phyloP scores from a whole-genome alignment of 1,284 basidiomycete species.

The Takashimella tepidaria region DNA sequence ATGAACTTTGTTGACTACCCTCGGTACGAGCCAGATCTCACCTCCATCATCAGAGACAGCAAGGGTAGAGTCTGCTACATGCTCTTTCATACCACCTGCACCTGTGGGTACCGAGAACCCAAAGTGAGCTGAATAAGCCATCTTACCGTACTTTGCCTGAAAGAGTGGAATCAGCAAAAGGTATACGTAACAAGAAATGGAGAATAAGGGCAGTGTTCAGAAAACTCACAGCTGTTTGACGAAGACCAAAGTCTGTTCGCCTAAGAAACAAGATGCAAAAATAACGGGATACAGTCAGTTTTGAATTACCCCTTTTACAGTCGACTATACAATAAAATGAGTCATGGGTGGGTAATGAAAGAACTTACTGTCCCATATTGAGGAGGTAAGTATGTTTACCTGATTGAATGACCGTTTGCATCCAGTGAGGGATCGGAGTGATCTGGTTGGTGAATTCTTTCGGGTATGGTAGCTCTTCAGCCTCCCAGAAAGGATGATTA shows the following conservation, averaged over 20 bases:
- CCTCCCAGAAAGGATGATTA: conserved; percentile 64
- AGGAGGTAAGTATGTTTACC: conserved; percentile 58
- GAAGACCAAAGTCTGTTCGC: not conserved
- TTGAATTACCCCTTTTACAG: too few relatives aligned
- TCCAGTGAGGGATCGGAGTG: conserved; percentile 20
- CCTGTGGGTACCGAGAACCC: conserved; percentile 68
- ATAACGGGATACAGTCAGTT: too few relatives aligned
- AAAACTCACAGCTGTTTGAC: conserved; percentile 50
- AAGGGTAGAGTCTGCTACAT: conserved; percentile 61
- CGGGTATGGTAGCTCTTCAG: conserved; percentile 49
- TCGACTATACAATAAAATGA: too few relatives aligned
- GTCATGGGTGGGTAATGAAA: too few relatives aligned
- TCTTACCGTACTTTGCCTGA: conserved; percentile 71
- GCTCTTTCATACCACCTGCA: conserved; percentile 59
- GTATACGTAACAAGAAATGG: not conserved
- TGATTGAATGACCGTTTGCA: conserved; percentile 23
- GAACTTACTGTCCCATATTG: conserved; percentile 60
- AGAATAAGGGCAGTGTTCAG: not conserved
- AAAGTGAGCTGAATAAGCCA: conserved; percentile 66
- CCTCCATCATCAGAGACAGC: conserved; percentile 56
- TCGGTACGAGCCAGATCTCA: conserved; percentile 64
- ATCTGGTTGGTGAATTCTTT: conserved; percentile 47
- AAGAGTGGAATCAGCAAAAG: not conserved
- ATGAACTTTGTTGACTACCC: conserved; percentile 26
- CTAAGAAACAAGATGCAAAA: too few relatives aligned